Evolutionary conservation across 495 filamentous ascomycete genomes (phyloP).

Genomic region (Talaromyces trachyspermus): DNA sequence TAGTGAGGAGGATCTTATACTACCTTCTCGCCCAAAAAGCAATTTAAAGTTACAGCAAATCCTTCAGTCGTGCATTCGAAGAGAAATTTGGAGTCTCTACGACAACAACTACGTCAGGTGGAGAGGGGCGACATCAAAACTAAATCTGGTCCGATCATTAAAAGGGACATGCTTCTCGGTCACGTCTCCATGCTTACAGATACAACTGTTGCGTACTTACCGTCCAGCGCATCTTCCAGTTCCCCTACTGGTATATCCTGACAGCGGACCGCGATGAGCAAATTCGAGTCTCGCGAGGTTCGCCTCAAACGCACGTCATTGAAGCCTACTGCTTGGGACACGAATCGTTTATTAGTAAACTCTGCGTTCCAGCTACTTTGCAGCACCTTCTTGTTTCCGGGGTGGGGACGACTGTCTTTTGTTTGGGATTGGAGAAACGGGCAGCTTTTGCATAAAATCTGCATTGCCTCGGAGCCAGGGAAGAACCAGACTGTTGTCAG

Average conservation of each 20-base stretch:
- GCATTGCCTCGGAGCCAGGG: constrained; percentile 18
- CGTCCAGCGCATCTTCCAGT: constrained; percentile 17
- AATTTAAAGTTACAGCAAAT: constrained; percentile 55
- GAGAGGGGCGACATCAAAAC: constrained; percentile 31
- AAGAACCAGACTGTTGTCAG: constrained; percentile 22
- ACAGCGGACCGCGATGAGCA: constrained; percentile 95
- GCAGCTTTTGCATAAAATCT: constrained; percentile 42
- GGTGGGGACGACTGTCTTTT: constrained; percentile 75
- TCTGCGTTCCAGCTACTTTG: constrained; percentile 54
- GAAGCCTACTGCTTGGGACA: constrained; percentile 87
- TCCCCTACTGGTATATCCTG: constrained; percentile 60
- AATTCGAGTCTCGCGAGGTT: constrained; percentile 79
- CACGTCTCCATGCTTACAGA: constrained; percentile 93
- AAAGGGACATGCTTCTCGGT: constrained; percentile 70
- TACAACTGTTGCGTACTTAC: constrained; percentile 43
- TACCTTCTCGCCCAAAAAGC: constrained; percentile 17
- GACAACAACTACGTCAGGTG: constrained; percentile 60
- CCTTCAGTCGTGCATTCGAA: constrained; percentile 74
- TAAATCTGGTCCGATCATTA: constrained; percentile 48
- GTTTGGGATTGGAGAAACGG: constrained; percentile 74
- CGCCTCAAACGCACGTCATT: constrained; percentile 80
- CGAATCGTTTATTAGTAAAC: constrained; percentile 65
- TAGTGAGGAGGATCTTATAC: constrained; percentile 19
- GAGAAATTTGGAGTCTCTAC: constrained; percentile 66
- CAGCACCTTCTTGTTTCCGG: constrained; percentile 68